Percentiles rank a stretch among this genome's conserved stretches.
phyloP scores from a whole-genome alignment of 768 basidiomycete genomes.

The Russula compacta region DNA sequence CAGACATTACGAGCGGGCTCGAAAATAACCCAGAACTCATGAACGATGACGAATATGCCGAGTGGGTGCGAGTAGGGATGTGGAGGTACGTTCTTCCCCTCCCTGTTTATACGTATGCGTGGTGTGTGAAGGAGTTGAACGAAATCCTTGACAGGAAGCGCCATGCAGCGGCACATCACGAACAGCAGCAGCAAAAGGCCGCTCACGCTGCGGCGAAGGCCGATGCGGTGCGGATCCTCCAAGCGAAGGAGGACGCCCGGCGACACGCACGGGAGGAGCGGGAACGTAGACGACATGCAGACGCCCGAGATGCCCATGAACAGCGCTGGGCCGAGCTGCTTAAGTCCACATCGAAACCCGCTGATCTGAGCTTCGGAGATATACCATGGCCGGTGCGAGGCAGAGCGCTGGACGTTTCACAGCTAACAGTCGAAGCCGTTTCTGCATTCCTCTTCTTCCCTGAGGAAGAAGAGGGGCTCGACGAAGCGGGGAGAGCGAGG shows the following conservation, averaged over 20 bases:
- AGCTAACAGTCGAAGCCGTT: conserved; percentile 34
- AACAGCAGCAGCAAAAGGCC: conserved; percentile 48
- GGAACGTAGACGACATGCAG: conserved; percentile 35
- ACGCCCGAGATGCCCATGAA: conserved; percentile 50
- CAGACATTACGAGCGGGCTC: conserved; percentile 25
- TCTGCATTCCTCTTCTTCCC: conserved; percentile 42
- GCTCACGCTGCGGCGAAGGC: conserved; percentile 43
- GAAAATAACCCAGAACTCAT: conserved; percentile 39
- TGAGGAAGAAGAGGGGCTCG: conserved; percentile 35
- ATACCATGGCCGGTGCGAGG: conserved; percentile 54
- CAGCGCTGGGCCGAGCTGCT: conserved; percentile 38
- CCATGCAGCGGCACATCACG: conserved; percentile 57
- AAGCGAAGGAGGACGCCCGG: conserved; percentile 44
- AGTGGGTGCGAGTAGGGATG: conserved; percentile 83
- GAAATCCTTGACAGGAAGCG: conserved; percentile 40
- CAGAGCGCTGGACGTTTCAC: conserved; percentile 19
- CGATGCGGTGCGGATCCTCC: conserved; percentile 45
- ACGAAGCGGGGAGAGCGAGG: conserved; percentile 25
- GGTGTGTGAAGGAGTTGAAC: neutral
- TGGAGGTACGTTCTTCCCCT: conserved; percentile 45
- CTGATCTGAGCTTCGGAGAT: conserved; percentile 36
- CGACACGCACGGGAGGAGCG: conserved; percentile 40
- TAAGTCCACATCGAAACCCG: conserved; percentile 23
- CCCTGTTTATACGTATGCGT: neutral
- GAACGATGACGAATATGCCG: conserved; percentile 83